These are phyloP conservation scores for Isabelozyma gotoi DNA, from an alignment of 805 yeast species.

Conservation along the genomic window DNA sequence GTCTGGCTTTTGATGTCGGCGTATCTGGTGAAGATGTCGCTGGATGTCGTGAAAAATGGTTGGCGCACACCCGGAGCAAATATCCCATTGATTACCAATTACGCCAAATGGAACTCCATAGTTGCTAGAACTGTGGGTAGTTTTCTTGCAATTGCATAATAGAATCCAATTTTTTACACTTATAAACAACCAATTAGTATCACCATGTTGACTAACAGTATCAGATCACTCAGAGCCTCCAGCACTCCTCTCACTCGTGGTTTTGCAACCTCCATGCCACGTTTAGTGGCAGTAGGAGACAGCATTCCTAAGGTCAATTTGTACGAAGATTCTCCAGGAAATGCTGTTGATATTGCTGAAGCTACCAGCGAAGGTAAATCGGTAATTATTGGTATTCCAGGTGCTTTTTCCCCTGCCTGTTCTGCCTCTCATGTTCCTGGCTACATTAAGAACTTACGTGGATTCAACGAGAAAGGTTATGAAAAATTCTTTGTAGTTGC, in stretches of 20 bases:
- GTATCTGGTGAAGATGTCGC: too few species aligned
- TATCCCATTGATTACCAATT: too few species aligned
- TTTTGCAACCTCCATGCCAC: slow-evolving; percentile 18
- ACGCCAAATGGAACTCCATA: too few species aligned
- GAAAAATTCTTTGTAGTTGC: slow-evolving; percentile 62
- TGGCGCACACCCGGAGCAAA: too few species aligned
- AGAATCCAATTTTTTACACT: too few species aligned
- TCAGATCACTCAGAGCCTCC: neutral
- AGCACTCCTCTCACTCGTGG: slow-evolving; percentile 11
- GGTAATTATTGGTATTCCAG: slow-evolving; percentile 41
- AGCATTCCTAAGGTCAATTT: slow-evolving; percentile 57
- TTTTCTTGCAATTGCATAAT: too few species aligned
- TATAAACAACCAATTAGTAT: neutral
- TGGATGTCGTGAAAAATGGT: too few species aligned
- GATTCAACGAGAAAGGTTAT: slow-evolving; percentile 67
- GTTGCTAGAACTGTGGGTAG: too few species aligned
- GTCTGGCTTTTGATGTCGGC: too few species aligned
- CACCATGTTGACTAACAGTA: neutral
- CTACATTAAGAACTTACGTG: slow-evolving; percentile 50
- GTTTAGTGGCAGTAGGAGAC: slow-evolving; percentile 54
- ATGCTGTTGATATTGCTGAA: slow-evolving; percentile 54
- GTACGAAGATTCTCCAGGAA: slow-evolving; percentile 65
- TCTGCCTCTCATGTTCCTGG: slow-evolving; percentile 73
- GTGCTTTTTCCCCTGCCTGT: slow-evolving; percentile 84
- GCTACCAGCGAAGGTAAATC: slow-evolving; percentile 35